Percentiles rank a stretch among this genome's conserved stretches.
These are phyloP conservation scores for Arxiozyma telluris DNA, from an alignment of 1,139 yeast genomes.

Conservation along the genomic window DNA sequence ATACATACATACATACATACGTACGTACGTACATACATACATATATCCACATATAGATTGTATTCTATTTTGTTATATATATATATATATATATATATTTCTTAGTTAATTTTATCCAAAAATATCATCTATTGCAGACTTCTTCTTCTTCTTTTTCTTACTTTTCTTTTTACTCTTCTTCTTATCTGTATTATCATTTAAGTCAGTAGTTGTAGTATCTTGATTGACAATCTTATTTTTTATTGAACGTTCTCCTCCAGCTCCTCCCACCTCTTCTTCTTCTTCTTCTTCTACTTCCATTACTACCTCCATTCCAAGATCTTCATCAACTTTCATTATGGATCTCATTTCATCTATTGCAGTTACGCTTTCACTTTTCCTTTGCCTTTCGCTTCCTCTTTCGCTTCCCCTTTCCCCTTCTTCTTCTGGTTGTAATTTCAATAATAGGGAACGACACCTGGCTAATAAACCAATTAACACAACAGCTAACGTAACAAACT, in stretches of 20 bases:
- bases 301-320: neutral
- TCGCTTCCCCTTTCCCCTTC: constrained; percentile 3
- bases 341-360: neutral
- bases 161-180: constrained; percentile 13
- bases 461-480: constrained; percentile 54
- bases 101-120: constrained; percentile 34
- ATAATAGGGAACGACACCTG: neutral
- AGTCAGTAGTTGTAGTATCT: neutral
- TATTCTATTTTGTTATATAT: neutral
- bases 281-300: neutral
- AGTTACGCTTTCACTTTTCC: no score
- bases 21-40: neutral
- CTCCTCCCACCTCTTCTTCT: no score
- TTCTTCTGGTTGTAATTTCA: neutral
- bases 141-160: constrained; percentile 36
- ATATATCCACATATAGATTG: constrained; percentile 2
- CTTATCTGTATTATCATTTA: neutral
- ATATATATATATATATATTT: neutral
- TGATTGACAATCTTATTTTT: neutral
- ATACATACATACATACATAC: no score
- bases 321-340: neutral
- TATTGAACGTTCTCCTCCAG: neutral
- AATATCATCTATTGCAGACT: constrained; percentile 49
- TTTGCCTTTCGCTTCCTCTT: neutral
- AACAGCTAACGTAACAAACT: constrained; percentile 67